Conservation (phyloP, 345 rosid genomes). For the Eucalyptus victrix region DNA sequence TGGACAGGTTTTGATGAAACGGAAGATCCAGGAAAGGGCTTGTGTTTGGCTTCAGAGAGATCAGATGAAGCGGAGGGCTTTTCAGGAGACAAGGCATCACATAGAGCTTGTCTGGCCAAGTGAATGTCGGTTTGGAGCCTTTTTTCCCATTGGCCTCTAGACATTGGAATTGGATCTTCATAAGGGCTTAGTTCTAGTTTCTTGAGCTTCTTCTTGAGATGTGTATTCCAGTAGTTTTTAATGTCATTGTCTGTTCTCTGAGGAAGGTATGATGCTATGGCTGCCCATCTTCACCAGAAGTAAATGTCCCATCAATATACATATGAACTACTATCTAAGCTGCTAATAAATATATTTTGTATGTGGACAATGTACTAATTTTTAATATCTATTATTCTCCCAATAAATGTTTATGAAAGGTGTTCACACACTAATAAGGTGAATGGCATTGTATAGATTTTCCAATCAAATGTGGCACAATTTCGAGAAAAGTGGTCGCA, state of each 20-base stretch:
- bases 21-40: background rate
- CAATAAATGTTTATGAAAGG: background rate
- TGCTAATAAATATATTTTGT: background rate
- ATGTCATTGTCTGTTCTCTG: constrained; percentile 35
- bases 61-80: background rate
- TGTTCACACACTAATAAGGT: background rate
- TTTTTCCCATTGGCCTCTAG: constrained; percentile 35
- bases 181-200: background rate
- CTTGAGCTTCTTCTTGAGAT: constrained; percentile 22
- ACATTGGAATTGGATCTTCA: background rate
- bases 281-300: constrained; percentile 28
- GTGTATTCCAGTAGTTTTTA: constrained; percentile 34
- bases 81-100: constrained; percentile 20
- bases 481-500: background rate
- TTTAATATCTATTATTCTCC: background rate
- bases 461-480: background rate
- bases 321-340: background rate
- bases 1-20: background rate
- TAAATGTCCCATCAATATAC: background rate
- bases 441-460: background rate
- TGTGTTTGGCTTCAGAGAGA: background rate
- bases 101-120: constrained; percentile 16
- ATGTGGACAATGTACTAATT: background rate
- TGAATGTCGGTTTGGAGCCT: constrained; percentile 30
- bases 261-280: constrained; percentile 36